Conservation (phyloP, 2,329 filamentous ascomycete species). For the Beauveria caledonica region DNA sequence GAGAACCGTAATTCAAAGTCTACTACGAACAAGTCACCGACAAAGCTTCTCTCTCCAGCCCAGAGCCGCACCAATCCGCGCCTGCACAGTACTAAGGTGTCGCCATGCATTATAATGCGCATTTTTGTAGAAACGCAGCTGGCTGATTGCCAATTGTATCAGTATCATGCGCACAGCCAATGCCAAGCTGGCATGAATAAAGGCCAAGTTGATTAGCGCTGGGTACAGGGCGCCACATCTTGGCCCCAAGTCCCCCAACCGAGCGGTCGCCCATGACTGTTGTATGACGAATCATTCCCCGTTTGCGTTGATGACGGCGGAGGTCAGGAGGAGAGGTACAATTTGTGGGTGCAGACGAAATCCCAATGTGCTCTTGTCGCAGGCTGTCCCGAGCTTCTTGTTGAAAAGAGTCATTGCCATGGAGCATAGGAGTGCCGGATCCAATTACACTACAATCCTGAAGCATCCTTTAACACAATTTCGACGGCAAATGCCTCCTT, state of each 20-base stretch:
- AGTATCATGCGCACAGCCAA: background rate
- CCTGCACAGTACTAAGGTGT: no score
- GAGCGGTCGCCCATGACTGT: no score
- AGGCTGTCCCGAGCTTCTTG: background rate
- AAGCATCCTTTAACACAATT: no score
- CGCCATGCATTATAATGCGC: no score
- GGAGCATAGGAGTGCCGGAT: no score
- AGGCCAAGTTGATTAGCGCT: background rate
- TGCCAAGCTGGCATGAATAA: constrained; percentile 2
- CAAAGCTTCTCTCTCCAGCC: no score
- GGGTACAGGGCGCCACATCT: background rate
- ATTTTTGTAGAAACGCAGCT: background rate
- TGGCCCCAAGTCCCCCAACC: background rate
- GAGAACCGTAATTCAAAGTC: no score
- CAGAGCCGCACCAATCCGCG: no score
- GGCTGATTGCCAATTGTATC: background rate
- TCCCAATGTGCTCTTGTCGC: background rate
- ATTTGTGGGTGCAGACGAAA: background rate
- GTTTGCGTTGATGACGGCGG: background rate
- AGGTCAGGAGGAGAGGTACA: background rate
- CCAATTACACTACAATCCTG: no score
- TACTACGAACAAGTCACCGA: no score
- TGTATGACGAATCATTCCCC: background rate
- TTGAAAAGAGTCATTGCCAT: background rate
- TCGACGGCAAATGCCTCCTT: no score